Evolutionary conservation across 208 protist species (phyloP), one percentile per base, ranked within the genome.

Genomic region (Acanthamoeba divionensis): DNA sequence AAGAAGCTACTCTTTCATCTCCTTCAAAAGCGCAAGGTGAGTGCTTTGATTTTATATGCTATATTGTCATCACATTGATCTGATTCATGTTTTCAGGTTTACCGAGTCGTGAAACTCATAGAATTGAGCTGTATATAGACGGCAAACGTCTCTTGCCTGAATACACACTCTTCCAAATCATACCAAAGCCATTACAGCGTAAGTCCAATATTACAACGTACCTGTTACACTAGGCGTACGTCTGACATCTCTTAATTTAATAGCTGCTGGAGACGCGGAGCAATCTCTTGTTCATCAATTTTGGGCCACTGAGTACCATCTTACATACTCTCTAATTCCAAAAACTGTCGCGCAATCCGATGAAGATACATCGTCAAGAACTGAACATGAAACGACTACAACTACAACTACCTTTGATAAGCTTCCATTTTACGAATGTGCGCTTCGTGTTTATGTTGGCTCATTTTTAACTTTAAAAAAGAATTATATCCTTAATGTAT

Each of bases 151-250:
- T 91, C 2, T 9, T 29, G 7, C 75, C 41, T 2, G 24, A 2
- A 0, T 55, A 89, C 60, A 79, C 92, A 41, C 80, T 91, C 71
- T 92, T 92, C 44, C 88, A 90, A 44, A 90, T 88, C 18, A 38
- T 93, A 10, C 82, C 57, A 47, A 79, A 79, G 52, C 66, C 45
- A n/a, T 48, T 0, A 9, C 79, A 21, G 29, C 15, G 87, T 55
- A 15, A 33, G 33, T 5, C 6, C 18, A 13, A 38, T 6, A 2
- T n/a, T 12, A 6, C 36, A 31, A 0, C 26, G 15, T 6, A 15
- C 13, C 52, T 54, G 24, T 52, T 15, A 41, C 48, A 41, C 52
- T 33, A 29, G 38, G 2, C 21, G 13, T n/a, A n/a, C n/a, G 36
- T 44, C 31, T 18, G 38, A 91, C 38, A 31, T 91, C 62, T 44